Evolutionary conservation across 345 rosid species (phyloP).

Genomic region (Citrus trifoliata): DNA sequence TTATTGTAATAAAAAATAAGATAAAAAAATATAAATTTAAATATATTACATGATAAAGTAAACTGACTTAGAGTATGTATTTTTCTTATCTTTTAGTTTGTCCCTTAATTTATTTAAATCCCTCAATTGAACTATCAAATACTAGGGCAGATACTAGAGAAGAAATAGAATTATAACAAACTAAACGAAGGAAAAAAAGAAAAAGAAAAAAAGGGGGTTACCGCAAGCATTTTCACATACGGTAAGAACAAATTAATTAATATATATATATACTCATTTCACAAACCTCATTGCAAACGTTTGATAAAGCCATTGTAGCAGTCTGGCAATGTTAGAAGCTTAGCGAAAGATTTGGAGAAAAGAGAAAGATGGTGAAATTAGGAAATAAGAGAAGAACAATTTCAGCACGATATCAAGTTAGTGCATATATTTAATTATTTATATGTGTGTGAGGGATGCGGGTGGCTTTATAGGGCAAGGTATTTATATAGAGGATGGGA

Average conservation of each 20-base stretch:
- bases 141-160: not conserved
- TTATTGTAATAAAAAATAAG: no score
- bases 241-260: not conserved
- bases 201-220: not conserved
- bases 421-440: no score
- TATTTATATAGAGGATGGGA: not conserved
- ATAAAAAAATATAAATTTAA: no score
- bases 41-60: no score
- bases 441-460: no score
- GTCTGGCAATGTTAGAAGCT: not conserved
- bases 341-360: not conserved
- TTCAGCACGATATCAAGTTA: not conserved
- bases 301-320: conserved; percentile 29
- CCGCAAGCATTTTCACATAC: not conserved
- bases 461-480: not conserved
- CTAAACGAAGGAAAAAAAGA: no score
- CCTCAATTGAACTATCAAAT: not conserved
- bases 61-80: rapidly evolving
- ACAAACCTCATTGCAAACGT: conserved; percentile 30
- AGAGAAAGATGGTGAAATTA: not conserved
- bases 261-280: not conserved
- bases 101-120: no score
- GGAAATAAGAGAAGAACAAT: not conserved
- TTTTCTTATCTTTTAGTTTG: no score
- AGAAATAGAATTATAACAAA: not conserved